These are phyloP conservation scores for Nicotiana attenuata DNA, from an alignment of 257 asterid species.

Conservation along the genomic window DNA sequence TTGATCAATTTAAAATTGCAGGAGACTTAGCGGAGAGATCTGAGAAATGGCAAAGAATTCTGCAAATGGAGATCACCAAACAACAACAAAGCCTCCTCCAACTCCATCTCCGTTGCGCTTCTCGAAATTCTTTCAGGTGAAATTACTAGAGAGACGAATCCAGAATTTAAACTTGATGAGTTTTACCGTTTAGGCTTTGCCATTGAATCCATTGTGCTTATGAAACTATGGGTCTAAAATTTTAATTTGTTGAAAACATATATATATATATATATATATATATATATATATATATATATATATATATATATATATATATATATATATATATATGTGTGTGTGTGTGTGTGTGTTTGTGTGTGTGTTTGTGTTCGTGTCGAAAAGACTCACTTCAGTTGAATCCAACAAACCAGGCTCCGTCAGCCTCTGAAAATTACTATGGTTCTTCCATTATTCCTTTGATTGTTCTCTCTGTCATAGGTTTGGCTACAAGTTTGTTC, in stretches of 20 bases:
- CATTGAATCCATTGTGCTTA: not conserved
- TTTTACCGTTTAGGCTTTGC: too few species aligned
- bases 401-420: too few species aligned
- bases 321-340: too few species aligned
- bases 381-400: not conserved
- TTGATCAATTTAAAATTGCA: not conserved
- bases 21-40: not conserved
- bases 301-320: too few species aligned
- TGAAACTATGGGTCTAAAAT: not conserved
- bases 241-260: not conserved
- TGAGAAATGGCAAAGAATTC: slow-evolving; percentile 10
- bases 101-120: slow-evolving; percentile 69
- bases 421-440: too few species aligned
- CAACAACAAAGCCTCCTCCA: slow-evolving; percentile 52
- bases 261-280: too few species aligned
- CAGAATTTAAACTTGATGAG: too few species aligned
- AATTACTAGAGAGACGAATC: too few species aligned
- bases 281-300: too few species aligned
- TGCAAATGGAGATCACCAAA: slow-evolving; percentile 30
- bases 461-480: not conserved
- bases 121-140: slow-evolving; percentile 64
- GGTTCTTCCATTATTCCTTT: not conserved
- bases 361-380: too few species aligned
- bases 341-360: too few species aligned
- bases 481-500: not conserved